Base-by-base conservation (phyloP, 163 green algal genomes). In the Scenedesmus sp. region DNA sequence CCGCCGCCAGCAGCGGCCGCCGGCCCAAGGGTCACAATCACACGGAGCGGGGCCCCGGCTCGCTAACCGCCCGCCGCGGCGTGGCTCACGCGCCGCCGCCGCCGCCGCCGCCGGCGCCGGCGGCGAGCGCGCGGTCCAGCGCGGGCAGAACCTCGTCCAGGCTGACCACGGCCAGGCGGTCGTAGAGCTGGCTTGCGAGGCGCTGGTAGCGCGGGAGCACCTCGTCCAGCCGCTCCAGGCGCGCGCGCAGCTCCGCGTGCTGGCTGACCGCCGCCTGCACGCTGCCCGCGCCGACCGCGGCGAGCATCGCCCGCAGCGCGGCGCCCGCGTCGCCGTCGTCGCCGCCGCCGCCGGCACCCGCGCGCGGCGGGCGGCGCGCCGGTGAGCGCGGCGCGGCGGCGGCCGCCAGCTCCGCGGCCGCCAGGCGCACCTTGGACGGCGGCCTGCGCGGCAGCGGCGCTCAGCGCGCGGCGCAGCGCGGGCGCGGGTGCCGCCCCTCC, bases 81-180 rank as follows among this genome's bases (percentile, higher is more conserved):
- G n/a, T n/a, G n/a, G n/a, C n/a, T n/a, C n/a, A n/a, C n/a, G n/a
- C n/a, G n/a, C n/a, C n/a, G n/a, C n/a, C n/a, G n/a, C n/a, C n/a
- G n/a, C 36, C 2, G 42, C 28, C 18, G 18, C 48, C 48, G 18
- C n/a, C 44, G 18, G 64, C 51, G 51, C 39, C 67, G 45, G 67
- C 54, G 44, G 44, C 72, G 47, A 80, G 48, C 26, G 24, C 29
- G 22, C 54, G 28, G 34, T 79, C 36, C 39, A 91, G 56, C 26
- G 87, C 79, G 11, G 89, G 89, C 31, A 93, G 70, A 0, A 93
- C 42, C 7, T 92, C 84, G 1, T 93, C 89, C 67, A 93, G 71
- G 5, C 50, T 48, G 0, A 65, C 67, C 4, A 89, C 82, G 5
- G 82, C 58, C 66, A 93, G 83, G 63, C 86, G 17, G 15, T 93